phyloP scores from a whole-genome alignment of 306 rosid species.

The Purshia tridentata region DNA sequence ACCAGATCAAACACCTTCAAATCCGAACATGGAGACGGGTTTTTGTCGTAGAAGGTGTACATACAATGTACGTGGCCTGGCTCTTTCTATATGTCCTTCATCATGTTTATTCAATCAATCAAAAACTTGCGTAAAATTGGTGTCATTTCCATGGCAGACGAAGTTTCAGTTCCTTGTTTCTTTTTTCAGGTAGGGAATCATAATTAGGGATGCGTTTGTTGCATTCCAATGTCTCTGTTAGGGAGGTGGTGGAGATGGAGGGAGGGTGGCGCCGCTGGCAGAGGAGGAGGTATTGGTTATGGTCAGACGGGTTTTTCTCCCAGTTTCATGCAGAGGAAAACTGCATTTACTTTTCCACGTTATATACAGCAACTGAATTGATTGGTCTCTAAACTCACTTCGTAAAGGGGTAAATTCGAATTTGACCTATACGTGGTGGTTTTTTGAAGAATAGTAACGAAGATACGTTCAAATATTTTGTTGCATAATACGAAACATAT shows the following conservation, averaged over 20 bases:
- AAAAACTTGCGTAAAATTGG: neutral
- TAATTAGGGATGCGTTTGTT: conserved; percentile 2
- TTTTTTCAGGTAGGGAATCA: neutral
- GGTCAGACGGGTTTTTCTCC: conserved; percentile 50
- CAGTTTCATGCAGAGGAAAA: conserved; percentile 14
- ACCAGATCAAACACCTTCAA: conserved; percentile 5
- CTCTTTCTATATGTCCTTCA: no score
- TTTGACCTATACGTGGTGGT: no score
- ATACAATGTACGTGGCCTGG: neutral
- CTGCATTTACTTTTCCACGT: conserved; percentile 1
- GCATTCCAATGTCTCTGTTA: conserved; percentile 5
- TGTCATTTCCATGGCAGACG: neutral
- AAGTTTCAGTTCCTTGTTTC: neutral
- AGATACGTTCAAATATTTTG: no score
- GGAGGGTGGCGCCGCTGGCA: conserved; percentile 33
- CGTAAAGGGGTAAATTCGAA: no score
- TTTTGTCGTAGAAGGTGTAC: neutral
- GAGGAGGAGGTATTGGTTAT: conserved; percentile 14
- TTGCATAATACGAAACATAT: no score
- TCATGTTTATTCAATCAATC: neutral
- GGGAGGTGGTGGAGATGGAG: neutral
- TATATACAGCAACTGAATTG: conserved; percentile 33
- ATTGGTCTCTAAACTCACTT: conserved; percentile 25
- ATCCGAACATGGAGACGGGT: neutral
- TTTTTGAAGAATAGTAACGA: no score